Percentiles rank a stretch among this genome's conserved stretches.
phyloP scores from a whole-genome alignment of 2,329 filamentous ascomycete genomes.

The Xylaria digitata region DNA sequence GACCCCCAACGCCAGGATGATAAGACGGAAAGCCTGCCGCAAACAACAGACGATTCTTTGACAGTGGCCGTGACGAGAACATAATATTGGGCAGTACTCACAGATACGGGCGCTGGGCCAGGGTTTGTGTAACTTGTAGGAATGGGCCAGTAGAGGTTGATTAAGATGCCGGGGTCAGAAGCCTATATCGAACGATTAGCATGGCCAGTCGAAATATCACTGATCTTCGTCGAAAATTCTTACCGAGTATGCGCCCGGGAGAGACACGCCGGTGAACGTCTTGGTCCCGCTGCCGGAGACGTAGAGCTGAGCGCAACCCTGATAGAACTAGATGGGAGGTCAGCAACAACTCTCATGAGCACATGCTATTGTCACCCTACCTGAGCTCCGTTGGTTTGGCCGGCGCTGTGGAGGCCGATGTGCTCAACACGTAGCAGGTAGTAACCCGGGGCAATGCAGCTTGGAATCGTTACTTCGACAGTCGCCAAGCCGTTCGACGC shows the following conservation, averaged over 20 bases:
- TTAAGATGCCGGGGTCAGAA: constrained; percentile 45
- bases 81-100: constrained; percentile 20
- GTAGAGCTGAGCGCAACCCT: constrained; percentile 48
- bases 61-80: neutral
- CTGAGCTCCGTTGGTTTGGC: constrained; percentile 46
- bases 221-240: neutral
- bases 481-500: constrained; percentile 36
- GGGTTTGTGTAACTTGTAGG: constrained; percentile 48
- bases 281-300: constrained; percentile 49
- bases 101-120: constrained; percentile 39
- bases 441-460: constrained; percentile 49
- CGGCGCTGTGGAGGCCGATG: constrained; percentile 50
- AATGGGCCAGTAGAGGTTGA: constrained; percentile 46
- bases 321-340: constrained; percentile 46
- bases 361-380: constrained; percentile 31
- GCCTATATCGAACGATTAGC: constrained; percentile 33
- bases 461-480: constrained; percentile 48
- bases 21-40: neutral
- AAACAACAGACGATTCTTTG: neutral
- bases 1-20: neutral
- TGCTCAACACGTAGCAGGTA: constrained; percentile 53
- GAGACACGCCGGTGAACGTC: constrained; percentile 45
- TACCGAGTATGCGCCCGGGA: constrained; percentile 48
- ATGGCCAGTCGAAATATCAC: neutral
- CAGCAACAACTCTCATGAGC: neutral